phyloP scores from a whole-genome alignment of 2,329 filamentous ascomycete species.

The Ceratocystis diversiconidia region DNA sequence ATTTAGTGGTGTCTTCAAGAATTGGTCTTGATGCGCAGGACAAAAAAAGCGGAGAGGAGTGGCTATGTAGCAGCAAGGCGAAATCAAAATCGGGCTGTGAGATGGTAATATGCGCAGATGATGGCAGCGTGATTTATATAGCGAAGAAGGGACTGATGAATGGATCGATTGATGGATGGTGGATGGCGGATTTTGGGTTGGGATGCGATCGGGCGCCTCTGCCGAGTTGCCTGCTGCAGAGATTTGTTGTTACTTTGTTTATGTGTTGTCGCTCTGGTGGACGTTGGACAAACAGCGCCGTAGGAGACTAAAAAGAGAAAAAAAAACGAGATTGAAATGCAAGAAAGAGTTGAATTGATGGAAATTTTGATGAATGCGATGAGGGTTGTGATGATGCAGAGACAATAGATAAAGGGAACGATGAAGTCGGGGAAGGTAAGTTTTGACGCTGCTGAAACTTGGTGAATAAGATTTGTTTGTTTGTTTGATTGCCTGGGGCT shows the following conservation, averaged over 20 bases:
- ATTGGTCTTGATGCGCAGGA: not conserved
- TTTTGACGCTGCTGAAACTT: not conserved
- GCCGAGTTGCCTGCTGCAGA: not conserved
- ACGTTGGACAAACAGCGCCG: not conserved
- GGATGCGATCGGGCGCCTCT: not conserved
- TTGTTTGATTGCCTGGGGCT: not conserved
- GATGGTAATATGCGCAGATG: not conserved
- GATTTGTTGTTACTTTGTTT: not conserved
- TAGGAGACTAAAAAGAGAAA: not conserved
- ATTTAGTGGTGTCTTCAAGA: not conserved
- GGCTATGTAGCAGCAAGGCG: not conserved
- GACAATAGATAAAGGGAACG: not conserved
- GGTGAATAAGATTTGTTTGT: not conserved
- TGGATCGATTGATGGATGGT: not conserved
- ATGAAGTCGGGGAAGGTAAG: not conserved
- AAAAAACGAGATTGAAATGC: not conserved
- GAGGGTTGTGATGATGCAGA: not conserved
- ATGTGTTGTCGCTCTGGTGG: not conserved
- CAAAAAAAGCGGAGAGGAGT: not conserved
- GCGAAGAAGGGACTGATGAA: not conserved
- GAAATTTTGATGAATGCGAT: not conserved
- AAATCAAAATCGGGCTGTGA: not conserved
- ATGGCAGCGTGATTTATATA: not conserved
- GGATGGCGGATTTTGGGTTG: not conserved
- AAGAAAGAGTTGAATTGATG: not conserved